Evolutionary conservation across 2,329 filamentous ascomycete species (phyloP), one percentile per base, ranked within the genome.

Genomic region (Tolypocladium tundrense): DNA sequence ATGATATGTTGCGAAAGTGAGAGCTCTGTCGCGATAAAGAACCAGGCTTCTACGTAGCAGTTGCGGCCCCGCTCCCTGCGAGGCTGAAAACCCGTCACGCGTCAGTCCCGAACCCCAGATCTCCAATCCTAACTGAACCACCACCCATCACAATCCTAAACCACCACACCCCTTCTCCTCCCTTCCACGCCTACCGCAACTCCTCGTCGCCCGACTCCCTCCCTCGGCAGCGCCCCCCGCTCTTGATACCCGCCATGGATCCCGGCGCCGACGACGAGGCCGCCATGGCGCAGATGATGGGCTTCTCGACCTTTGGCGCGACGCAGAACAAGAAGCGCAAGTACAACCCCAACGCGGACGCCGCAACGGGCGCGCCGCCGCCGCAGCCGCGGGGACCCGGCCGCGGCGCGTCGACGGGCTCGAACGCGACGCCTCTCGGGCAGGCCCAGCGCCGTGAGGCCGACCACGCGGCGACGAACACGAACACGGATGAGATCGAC

Each of bases 271-370:
- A 60, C n/a, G 67, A 68, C 24, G 77, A 81, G 19, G 48, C 48
- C 19, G 81, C 81, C 56, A 84, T 90, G 69, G 85, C 85, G 27
- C 80, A 82, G 48, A 79, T 82, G 53, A 87, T 91, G 85, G 88
- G 88, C 61, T 91, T 91, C 71, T 80, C 85, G 10, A 80, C 82
- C 58, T 92, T 92, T 67, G 88, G 88, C 63, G 71, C 73, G 11
- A 74, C 79, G 1, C 77, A 77, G 19, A 35, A 35, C 50, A 89
- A 88, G 70, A 88, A 88, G 69, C 81, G 87, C 60, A 86, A 86
- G 66, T 87, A 83, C 70, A 84, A 88, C 65, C 75, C 80, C 21
- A 72, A 76, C 35, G 75, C 72, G 54, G 82, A 82, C 64, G 79
- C 79, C 42, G 51, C 58, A 11, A 60, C 68, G 19, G 41, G 42